phyloP scores from a whole-genome alignment of 2,329 filamentous ascomycete species.

The Graphilbum fragrans region DNA sequence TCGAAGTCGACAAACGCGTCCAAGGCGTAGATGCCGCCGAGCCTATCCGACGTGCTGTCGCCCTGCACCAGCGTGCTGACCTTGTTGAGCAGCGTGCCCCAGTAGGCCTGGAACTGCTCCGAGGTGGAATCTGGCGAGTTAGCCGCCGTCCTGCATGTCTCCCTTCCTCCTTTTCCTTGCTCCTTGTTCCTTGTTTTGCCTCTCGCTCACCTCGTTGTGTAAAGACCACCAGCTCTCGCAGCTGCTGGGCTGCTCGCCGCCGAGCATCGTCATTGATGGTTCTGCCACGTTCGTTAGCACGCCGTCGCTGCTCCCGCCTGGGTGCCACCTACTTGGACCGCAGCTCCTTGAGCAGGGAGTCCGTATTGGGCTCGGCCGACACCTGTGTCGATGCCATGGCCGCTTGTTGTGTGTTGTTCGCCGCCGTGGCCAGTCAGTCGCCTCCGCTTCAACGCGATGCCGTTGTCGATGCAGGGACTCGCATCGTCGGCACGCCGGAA shows the following conservation, averaged over 20 bases:
- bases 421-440: conserved; percentile 1
- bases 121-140: conserved; percentile 69
- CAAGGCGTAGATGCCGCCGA: conserved; percentile 84
- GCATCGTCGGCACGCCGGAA: conserved; percentile 7
- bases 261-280: conserved; percentile 31
- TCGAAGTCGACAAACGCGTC: conserved; percentile 94
- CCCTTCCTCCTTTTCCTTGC: background rate
- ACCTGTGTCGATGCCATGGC: conserved; percentile 10
- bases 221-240: conserved; percentile 41
- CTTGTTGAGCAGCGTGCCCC: conserved; percentile 42
- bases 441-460: conserved; percentile 10
- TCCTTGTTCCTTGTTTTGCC: background rate
- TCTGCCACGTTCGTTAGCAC: conserved; percentile 11
- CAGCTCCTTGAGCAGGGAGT: conserved; percentile 41
- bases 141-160: background rate
- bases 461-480: conserved; percentile 3
- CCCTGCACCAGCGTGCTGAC: conserved; percentile 63
- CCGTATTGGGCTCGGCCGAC: conserved; percentile 42
- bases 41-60: conserved; percentile 73
- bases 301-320: background rate
- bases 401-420: background rate
- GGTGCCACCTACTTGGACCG: conserved; percentile 34
- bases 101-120: conserved; percentile 59
- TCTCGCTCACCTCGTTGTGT: conserved; percentile 39
- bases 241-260: conserved; percentile 39